Base-by-base conservation (phyloP, 2,329 filamentous ascomycete species). In the Pseudogymnoascus sp. region DNA sequence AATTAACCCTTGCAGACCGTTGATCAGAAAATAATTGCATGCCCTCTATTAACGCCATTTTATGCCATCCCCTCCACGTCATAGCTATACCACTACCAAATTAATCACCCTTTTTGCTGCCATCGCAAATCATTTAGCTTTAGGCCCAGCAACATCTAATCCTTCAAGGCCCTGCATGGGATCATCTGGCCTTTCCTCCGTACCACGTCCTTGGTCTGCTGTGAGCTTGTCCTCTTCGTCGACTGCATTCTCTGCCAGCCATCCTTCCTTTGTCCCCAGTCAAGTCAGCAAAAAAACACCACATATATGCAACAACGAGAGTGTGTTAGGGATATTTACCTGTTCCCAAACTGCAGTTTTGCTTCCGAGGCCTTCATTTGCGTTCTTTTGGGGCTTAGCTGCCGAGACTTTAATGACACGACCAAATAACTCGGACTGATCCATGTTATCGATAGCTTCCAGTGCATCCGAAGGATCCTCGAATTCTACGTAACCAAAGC, bases 381-480 rank as follows among this genome's bases (percentile, higher is more conserved):
- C 84, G 68, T 90, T 90, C 79, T 96, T 97, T 65, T 94, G 91
- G 33, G 90, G 85, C 75, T 96, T 99, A 44, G 95, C 95, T 61
- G 88, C 84, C 47, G 91, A 92, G 59, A 97, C 93, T 74, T 92
- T 96, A 73, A 99, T 88, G 11, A 94, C 87, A 63, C 90, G 85
- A 9, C 94, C 95, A 72, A 93, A 97, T 50, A 99, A 83, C 76
- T 97, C 93, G 64, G 92, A 89, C 73, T 96, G 92, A 72, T 99
- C 91, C 93, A 99, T 97, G 73, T 99, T 99, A 80, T 97, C 92
- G 73, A 99, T 96, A 59, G 94, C 94, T 75, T 97, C 93, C 70
- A 87, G 87, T 29, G 92, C 93, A 75, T 99, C 94, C 62, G 87
- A 84, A 10, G 85, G 81, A 62, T 91, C 83, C 69, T 97, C 92